Base-by-base conservation (phyloP, 805 yeast species). In the Helenozyma baotianmanensis region DNA sequence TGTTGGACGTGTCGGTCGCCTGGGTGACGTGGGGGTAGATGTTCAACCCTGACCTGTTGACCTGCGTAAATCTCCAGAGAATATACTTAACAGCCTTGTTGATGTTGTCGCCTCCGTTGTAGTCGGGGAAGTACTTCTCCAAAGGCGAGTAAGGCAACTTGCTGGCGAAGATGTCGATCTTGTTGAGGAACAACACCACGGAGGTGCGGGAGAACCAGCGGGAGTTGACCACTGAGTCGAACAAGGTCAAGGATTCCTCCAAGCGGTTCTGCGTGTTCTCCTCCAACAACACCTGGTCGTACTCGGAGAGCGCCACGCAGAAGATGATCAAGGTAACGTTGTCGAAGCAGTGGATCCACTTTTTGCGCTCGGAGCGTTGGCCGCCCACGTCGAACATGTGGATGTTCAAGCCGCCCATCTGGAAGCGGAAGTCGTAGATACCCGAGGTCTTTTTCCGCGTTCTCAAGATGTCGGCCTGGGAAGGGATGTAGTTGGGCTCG, bases 321-420 rank as follows among this genome's bases (percentile, higher is more conserved):
- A 88, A 89, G 39, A 89, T 85, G 31, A 89, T 82, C 29, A 84
- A 69, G 0, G 96, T 83, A 21, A 89, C 96, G 48, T 88, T 87
- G 57, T 88, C 96, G 50, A 92, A 92, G 53, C 96, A 86, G 60
- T 92, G 94, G 41, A 92, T 88, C 98, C 98, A 92, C 59, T 92
- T 90, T 52, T 84, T 85, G 33, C 98, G 78, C 64, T 92, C 98
- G 3, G 94, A 79, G 49, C 98, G 70, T 60, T 92, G 98, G 2
- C 97, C 97, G 42, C 97, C 97, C 29, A 89, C 96, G 57, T 89
- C 97, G 51, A 51, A 67, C 72, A 67, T 66, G 47, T 67, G 72
- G 23, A 66, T 59, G 32, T 58, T 61, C 14, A 65, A 48, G 6
- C 68, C 68, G n/a, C 83, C 87, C 76, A 88, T 72, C 39, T 78